Base-by-base conservation (phyloP, 163 green algal species). In the Coccomyxa subellipsoidea region DNA sequence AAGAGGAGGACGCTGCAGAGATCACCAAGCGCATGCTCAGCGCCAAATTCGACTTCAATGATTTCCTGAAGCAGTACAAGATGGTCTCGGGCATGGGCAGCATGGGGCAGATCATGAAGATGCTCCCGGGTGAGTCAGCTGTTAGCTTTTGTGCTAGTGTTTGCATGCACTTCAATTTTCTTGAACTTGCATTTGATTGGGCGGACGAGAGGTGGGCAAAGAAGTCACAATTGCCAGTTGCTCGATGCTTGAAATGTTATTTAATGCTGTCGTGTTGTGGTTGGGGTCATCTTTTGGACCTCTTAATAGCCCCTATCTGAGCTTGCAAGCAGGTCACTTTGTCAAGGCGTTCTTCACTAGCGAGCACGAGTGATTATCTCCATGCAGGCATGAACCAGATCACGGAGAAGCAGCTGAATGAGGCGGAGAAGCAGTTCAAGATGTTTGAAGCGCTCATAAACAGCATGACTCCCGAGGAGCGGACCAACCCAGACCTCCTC, bases 31-130 rank as follows among this genome's bases (percentile, higher is more conserved):
- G 91, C 21, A 95, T 99, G 84, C 92, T 98, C 91, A 84, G 91
- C 32, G 86, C 91, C 82, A 97, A 98, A 81, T 99, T 99, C 86
- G 96, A 99, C 91, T 99, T 98, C 90, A 97, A 98, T 85, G 96
- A 99, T 89, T 99, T 99, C 81, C 78, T 99, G 38, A 90, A 96
- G 79, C 96, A 99, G 88, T 97, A 89, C 84, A 92, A 97, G 85
- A 94, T 94, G 87, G 93, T 99, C 82, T 93, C 90, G 72, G 92
- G 94, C 80, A 99, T 99, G 95, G 96, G 96, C 53, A 90, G 85
- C 76, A 92, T 98, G 86, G 77, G 84, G 38, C 27, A 25, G 37
- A 85, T 99, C 40, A 94, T 98, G 77, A 98, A 98, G 85, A 92
- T 99, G 91, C 89, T 99, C 77, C 96, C 96, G 8, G 89, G 88